Evolutionary conservation across 352 stramenopile species (phyloP), one percentile per base, ranked within the genome.

Genomic region (Pythium plurisporium): DNA sequence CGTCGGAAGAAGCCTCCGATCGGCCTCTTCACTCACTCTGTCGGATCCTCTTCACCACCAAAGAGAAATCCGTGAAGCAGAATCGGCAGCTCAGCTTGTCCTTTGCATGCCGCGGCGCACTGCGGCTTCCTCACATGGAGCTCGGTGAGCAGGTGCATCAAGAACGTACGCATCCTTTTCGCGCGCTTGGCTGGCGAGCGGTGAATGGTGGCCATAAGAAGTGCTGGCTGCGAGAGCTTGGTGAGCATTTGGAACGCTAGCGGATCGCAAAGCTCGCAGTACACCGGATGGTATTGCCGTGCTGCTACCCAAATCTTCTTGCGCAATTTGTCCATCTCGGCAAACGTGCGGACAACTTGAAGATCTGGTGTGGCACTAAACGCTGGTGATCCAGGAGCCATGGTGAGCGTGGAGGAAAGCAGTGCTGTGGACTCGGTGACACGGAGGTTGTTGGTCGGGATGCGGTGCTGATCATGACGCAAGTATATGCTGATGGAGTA

Each of bases 211-310:
- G 26, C 27, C 14, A 19, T 47, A 8, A 61, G 20, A 0, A 51
- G 19, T 11, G 38, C 30, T 22, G 51, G 29, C 8, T 46, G 20
- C 22, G 33, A 30, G n/a, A 61, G 20, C n/a, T 25, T 53, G 7
- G 53, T 53, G 10, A 34, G 9, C 31, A 61, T 45, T 19, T 46
- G 31, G 12, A 53, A 5, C n/a, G 15, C 34, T 20, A 61, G 33
- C n/a, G 29, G 70, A 62, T 77, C 61, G 68, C 76, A 87, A 42
- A 78, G 82, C 22, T 80, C 66, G 49, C 76, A 87, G 59, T 67
- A 76, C 37, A 75, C 56, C 30, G 67, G 60, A 41, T 79, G 41
- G 23, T 36, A 43, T 11, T 74, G 20, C 65, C 60, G 55, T 57
- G 79, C 17, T 58, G 55, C 14, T 9, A 31, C 38, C 67, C 68